A percentile compares a stretch with the other conserved stretches of the same genome.
phyloP scores from a whole-genome alignment of 345 rosid genomes.

The Moringa oleifera region DNA sequence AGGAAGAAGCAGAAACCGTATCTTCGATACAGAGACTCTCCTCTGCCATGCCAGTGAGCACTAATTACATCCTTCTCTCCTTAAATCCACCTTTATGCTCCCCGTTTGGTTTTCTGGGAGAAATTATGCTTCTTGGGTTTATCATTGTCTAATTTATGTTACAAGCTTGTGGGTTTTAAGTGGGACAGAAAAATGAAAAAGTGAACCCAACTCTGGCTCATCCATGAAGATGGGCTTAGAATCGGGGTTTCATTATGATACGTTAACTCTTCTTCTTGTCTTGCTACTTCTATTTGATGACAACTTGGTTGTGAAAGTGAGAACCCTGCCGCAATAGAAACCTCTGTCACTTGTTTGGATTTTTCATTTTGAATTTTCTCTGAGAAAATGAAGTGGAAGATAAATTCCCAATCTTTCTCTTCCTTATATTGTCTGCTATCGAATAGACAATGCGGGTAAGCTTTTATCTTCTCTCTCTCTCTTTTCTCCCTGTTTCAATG shows the following conservation, averaged over 20 bases:
- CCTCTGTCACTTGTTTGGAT: not conserved
- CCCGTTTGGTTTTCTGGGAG: conserved; percentile 4
- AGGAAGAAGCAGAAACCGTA: conserved; percentile 15
- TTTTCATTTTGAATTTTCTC: not conserved
- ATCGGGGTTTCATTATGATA: no score
- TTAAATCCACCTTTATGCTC: conserved; percentile 6
- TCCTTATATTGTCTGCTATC: not conserved
- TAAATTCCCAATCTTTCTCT: no score
- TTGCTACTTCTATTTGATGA: no score
- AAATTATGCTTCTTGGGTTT: not conserved
- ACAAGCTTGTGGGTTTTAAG: not conserved
- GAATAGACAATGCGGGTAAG: not conserved
- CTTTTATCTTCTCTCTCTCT: not conserved
- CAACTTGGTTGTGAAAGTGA: not conserved
- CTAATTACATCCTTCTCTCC: not conserved
- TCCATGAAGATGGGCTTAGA: not conserved
- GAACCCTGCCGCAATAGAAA: not conserved
- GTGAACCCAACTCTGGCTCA: not conserved
- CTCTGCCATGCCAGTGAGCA: conserved; percentile 21
- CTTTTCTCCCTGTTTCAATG: not conserved
- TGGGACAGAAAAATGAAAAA: no score
- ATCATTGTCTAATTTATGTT: not conserved
- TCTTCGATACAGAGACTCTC: conserved; percentile 14
- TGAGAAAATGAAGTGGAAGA: not conserved
- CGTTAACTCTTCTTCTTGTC: no score